Base-by-base conservation (phyloP, 176 grass and related monocot genomes). In the Juncus effusus region DNA sequence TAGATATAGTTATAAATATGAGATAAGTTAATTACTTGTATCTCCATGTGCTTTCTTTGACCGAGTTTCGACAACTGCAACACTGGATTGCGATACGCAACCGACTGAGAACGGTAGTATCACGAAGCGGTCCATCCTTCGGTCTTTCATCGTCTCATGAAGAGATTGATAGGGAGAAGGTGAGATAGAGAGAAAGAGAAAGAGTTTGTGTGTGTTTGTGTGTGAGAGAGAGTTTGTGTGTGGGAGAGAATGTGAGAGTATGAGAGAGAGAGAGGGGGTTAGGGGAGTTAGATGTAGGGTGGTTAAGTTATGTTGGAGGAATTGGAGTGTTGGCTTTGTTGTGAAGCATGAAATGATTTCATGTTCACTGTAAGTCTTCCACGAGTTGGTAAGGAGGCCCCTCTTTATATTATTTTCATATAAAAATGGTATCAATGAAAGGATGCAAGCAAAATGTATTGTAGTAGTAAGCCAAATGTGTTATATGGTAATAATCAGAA, bases 51-150 rank as follows among this genome's bases (percentile, higher is more conserved):
- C 19, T 36, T 76, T 82, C 56, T 79, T 83, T 60, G 76, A 69
- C 3, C 77, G 78, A 62, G 51, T 73, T 7, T 75, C 72, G 40
- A 84, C 67, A 49, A 96, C 84, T 36, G 86, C 81, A 51, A 96
- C 75, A 76, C 87, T 96, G 55, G 91, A 85, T 3, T 80, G 73
- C 51, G 76, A 87, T 51, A 72, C 76, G 69, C 91, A 96, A 54
- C 78, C 74, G 38, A 79, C 77, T 10, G 90, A 87, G 86, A 96
- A 96, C 42, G 87, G 87, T 75, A 96, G 80, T 81, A 79, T 63
- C 62, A 86, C 82, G 74, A 95, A 90, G 16, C 86, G 74, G 12
- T 81, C 86, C 52, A 72, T 84, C 19, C 86, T 56, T 19, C 60
- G 71, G 79, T 84, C 68, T 15, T 55, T 72, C 68, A 72, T 72